These are phyloP conservation scores for Carallia pectinifolia DNA, from an alignment of 345 rosid species.

Conservation along the genomic window DNA sequence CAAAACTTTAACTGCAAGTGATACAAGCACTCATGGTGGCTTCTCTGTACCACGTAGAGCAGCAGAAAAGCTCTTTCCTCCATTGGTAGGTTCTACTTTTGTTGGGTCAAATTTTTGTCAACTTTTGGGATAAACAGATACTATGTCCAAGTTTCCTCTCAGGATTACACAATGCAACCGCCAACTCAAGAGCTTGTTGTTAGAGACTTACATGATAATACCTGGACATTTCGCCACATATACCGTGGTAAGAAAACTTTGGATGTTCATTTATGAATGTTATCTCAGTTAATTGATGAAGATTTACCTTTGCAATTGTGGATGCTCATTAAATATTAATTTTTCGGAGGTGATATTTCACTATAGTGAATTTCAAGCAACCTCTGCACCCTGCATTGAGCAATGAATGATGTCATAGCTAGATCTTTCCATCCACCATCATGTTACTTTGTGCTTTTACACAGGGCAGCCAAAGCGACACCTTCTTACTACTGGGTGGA, in stretches of 20 bases:
- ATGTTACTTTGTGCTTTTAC: conserved; percentile 12
- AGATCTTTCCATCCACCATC: too few species aligned
- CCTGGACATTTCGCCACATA: conserved; percentile 97
- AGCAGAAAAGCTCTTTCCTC: conserved; percentile 97
- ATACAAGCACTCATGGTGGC: conserved; percentile 99
- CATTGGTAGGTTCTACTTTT: conserved; percentile 53
- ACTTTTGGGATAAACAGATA: background rate
- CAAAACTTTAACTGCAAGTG: conserved; percentile 93
- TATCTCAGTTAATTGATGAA: background rate
- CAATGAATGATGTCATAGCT: too few species aligned
- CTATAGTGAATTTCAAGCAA: background rate
- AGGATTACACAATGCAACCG: conserved; percentile 95
- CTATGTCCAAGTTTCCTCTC: background rate
- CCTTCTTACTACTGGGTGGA: conserved; percentile 98
- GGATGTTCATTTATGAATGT: conserved; percentile 16
- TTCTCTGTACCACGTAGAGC: conserved; percentile 99
- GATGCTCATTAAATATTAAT: background rate
- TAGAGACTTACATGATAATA: conserved; percentile 85
- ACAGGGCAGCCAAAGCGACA: conserved; percentile 99
- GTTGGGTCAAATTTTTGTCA: background rate
- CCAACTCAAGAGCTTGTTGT: conserved; percentile 97
- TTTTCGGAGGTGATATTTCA: background rate
- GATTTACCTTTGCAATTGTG: background rate
- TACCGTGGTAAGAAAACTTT: conserved; percentile 64
- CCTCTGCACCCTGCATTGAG: too few species aligned